These are phyloP conservation scores for Sungouiozyma intestinalis DNA, from an alignment of 805 yeast genomes.

Conservation along the genomic window DNA sequence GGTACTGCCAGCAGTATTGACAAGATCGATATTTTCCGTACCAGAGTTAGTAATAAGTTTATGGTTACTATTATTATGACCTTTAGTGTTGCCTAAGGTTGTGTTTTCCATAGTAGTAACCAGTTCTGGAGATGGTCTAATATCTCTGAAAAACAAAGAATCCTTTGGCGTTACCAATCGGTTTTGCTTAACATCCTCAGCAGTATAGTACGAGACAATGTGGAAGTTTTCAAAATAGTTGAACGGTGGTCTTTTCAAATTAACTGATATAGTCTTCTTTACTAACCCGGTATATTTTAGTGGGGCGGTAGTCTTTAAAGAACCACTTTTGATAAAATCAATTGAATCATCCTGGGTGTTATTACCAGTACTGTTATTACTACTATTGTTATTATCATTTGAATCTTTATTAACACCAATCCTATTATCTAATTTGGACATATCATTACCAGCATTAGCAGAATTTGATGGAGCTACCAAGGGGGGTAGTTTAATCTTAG, in stretches of 20 bases:
- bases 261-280: conserved; percentile 70
- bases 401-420: conserved; percentile 1
- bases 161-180: conserved; percentile 49
- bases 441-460: conserved; percentile 6
- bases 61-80: conserved; percentile 4
- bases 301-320: conserved; percentile 8
- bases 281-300: conserved; percentile 45
- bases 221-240: conserved; percentile 31
- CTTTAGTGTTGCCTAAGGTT: conserved; percentile 44
- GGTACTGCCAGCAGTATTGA: conserved; percentile 14
- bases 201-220: conserved; percentile 66
- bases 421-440: conserved; percentile 18
- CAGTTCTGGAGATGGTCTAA: conserved; percentile 37
- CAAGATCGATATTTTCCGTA: conserved; percentile 6
- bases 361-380: neutral
- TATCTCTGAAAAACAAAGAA: conserved; percentile 38
- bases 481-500: conserved; percentile 10
- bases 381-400: neutral
- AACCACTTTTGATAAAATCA: neutral
- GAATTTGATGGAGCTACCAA: conserved; percentile 9
- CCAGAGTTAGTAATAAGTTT: conserved; percentile 5
- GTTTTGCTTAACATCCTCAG: conserved; percentile 59
- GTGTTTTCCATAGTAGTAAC: conserved; percentile 49
- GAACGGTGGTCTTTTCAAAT: conserved; percentile 37
- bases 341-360: neutral